Evolutionary conservation across 108 stramenopile genomes (phyloP).

Genomic region (Fistulifera solaris): DNA sequence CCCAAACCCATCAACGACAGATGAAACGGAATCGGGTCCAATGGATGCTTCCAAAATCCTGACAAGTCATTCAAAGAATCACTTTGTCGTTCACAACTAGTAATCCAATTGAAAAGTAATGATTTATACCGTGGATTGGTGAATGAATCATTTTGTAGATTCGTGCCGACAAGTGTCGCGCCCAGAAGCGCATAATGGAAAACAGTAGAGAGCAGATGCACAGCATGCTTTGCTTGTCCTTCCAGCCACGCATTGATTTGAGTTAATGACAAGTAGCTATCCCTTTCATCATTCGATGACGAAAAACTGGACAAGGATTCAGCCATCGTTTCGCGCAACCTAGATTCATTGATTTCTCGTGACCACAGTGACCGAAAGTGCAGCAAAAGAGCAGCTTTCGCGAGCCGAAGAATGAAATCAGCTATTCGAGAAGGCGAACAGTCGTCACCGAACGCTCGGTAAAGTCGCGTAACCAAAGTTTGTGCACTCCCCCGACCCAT

Average conservation of each 20-base stretch:
- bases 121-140: neutral
- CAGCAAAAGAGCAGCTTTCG: neutral
- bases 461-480: neutral
- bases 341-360: neutral
- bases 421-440: neutral
- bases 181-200: no score
- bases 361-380: neutral
- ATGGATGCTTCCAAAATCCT: no score
- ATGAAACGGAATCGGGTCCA: neutral
- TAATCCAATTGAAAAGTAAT: neutral
- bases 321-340: neutral
- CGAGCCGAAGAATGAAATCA: neutral
- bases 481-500: neutral
- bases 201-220: no score
- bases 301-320: neutral
- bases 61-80: no score
- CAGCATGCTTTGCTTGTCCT: no score
- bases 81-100: slow-evolving; percentile 3
- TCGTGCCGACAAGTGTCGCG: no score
- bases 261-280: no score
- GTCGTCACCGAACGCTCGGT: neutral
- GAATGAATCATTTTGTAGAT: neutral
- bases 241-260: no score
- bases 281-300: neutral
- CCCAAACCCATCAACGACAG: slow-evolving; percentile 4